Conservation (phyloP, 805 yeast genomes). For the Saturnispora ahearnii region DNA sequence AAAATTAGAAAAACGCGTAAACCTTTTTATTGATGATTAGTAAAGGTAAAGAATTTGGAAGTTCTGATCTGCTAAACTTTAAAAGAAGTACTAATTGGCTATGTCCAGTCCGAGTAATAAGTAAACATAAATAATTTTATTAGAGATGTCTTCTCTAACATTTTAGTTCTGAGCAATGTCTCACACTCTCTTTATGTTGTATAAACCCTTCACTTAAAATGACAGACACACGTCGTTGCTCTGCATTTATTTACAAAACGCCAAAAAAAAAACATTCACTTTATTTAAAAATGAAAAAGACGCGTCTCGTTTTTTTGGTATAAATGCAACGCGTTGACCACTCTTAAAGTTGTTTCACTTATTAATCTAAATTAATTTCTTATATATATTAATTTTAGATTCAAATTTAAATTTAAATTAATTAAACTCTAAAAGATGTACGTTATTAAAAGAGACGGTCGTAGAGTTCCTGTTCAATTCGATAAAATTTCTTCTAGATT, state of each 20-base stretch:
- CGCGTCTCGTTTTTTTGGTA: conserved; percentile 3
- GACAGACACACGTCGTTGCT: conserved; percentile 6
- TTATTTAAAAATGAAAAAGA: not conserved
- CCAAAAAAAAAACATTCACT: not conserved
- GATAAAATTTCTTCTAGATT: conserved; percentile 95
- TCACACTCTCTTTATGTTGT: no score
- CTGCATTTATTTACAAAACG: not conserved
- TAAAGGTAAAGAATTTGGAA: no score
- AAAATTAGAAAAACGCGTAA: not conserved
- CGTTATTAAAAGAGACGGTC: conserved; percentile 89
- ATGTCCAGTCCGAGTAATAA: no score
- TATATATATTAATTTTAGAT: no score
- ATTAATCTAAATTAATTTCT: no score
- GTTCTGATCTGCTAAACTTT: no score
- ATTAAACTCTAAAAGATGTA: conserved; percentile 40
- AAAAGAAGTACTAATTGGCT: no score
- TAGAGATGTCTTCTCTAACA: no score
- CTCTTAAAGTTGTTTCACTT: no score
- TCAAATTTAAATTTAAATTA: no score
- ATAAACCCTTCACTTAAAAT: not conserved
- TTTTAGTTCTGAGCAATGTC: no score
- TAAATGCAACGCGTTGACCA: conserved; percentile 5
- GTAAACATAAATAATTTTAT: no score
- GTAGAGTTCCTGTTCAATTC: conserved; percentile 87
- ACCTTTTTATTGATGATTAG: not conserved